Conservation (phyloP, 345 rosid genomes). For the Camelina hispida region DNA sequence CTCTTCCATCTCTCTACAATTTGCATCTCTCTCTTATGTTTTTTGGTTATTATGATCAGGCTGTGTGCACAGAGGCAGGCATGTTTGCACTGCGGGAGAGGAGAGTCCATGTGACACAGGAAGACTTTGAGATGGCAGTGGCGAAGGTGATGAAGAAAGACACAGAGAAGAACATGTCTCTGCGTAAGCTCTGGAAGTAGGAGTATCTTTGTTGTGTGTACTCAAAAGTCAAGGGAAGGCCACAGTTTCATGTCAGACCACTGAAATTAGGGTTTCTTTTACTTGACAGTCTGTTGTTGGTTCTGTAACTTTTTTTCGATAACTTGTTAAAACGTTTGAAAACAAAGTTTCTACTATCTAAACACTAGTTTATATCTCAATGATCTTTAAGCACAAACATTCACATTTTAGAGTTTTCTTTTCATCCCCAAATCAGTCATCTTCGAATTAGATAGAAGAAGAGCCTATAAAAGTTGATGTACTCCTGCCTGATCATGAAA, state of each 20-base stretch:
- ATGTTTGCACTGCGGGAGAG: constrained; percentile 99
- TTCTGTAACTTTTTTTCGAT: constrained; percentile 1
- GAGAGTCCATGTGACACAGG: constrained; percentile 96
- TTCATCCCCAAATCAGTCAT: background rate
- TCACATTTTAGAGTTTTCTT: background rate
- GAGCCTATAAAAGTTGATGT: background rate
- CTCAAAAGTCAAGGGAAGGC: background rate
- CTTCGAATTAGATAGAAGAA: background rate
- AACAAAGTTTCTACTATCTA: constrained; percentile 28
- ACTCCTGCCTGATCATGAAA: background rate
- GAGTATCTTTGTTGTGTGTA: constrained; percentile 9
- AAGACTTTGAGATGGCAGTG: constrained; percentile 99
- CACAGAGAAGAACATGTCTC: constrained; percentile 96
- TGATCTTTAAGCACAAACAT: background rate
- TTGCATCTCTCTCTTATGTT: background rate
- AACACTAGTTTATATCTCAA: background rate
- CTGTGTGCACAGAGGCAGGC: constrained; percentile 99
- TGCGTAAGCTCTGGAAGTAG: constrained; percentile 98
- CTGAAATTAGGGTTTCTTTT: background rate
- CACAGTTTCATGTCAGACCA: constrained; percentile 16
- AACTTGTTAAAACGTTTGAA: constrained; percentile 16
- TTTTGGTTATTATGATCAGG: constrained; percentile 53
- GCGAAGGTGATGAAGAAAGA: constrained; percentile 99
- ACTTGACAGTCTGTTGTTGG: background rate
- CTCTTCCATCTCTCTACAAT: background rate